Evolutionary conservation across 768 basidiomycete species (phyloP).

Genomic region (Leccinellum albellum): DNA sequence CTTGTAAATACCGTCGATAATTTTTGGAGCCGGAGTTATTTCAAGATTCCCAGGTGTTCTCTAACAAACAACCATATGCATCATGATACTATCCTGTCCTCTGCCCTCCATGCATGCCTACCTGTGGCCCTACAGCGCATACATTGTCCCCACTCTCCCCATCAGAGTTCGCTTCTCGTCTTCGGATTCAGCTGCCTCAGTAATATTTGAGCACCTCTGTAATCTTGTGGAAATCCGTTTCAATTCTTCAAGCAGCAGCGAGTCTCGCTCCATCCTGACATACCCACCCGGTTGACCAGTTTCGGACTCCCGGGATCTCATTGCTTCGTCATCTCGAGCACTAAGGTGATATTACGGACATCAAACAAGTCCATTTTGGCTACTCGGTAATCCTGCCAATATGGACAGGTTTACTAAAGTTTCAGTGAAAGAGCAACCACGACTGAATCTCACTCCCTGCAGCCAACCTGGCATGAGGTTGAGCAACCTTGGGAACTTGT

Average conservation of each 20-base stretch:
- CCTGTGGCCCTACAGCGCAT: conserved; percentile 37
- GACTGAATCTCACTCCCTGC: not conserved
- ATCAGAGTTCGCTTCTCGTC: conserved; percentile 32
- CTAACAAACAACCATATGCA: too few species aligned
- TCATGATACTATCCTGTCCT: conserved; percentile 57
- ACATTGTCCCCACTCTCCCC: conserved; percentile 44
- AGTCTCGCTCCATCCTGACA: not conserved
- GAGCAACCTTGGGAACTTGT: not conserved
- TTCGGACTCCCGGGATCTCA: not conserved
- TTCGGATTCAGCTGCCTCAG: too few species aligned
- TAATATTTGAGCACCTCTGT: not conserved
- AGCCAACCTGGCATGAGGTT: not conserved
- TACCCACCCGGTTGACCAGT: not conserved
- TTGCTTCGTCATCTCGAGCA: not conserved
- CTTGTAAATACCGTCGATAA: too few species aligned
- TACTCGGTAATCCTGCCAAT: too few species aligned
- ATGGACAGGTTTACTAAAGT: not conserved
- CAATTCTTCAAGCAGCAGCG: not conserved
- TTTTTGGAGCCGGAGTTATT: conserved; percentile 15
- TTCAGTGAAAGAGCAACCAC: not conserved
- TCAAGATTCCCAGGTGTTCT: conserved; percentile 10
- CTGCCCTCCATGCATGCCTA: conserved; percentile 62
- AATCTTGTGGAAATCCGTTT: not conserved
- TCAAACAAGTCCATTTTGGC: not conserved
- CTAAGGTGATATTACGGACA: not conserved